These are phyloP conservation scores for Nemania sp. DNA, from an alignment of 2,329 filamentous ascomycete species.

Conservation along the genomic window DNA sequence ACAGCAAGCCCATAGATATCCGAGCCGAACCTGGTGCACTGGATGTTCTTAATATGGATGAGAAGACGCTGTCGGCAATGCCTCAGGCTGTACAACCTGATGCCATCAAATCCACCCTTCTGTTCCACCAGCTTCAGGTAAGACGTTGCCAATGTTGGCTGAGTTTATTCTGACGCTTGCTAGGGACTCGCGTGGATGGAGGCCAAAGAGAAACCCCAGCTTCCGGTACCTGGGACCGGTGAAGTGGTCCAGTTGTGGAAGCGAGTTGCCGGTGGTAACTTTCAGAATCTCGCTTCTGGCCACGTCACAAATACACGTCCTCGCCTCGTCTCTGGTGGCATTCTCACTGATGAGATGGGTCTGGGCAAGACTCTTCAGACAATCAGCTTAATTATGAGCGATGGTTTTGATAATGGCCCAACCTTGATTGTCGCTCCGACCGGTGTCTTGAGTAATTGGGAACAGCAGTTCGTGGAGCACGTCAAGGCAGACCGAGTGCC, in stretches of 20 bases:
- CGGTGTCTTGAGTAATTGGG: slow-evolving; percentile 91
- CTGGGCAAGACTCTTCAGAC: slow-evolving; percentile 87
- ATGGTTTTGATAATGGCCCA: slow-evolving; percentile 55
- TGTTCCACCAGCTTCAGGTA: slow-evolving; percentile 77
- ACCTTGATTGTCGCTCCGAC: slow-evolving; percentile 84
- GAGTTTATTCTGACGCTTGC: slow-evolving; percentile 26
- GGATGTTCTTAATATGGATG: slow-evolving; percentile 72
- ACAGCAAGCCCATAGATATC: slow-evolving; percentile 70
- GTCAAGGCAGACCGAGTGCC: slow-evolving; percentile 66
- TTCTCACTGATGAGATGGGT: slow-evolving; percentile 92
- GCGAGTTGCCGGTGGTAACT: slow-evolving; percentile 51
- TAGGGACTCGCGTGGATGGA: slow-evolving; percentile 83
- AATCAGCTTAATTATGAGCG: slow-evolving; percentile 73
- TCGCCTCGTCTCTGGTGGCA: slow-evolving; percentile 74
- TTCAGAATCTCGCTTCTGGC: slow-evolving; percentile 72
- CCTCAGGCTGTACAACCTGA: slow-evolving; percentile 72
- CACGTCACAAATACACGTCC: slow-evolving; percentile 65
- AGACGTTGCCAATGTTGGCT: slow-evolving; percentile 15
- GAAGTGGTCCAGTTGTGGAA: slow-evolving; percentile 81
- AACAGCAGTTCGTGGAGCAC: slow-evolving; percentile 75
- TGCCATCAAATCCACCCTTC: slow-evolving; percentile 66
- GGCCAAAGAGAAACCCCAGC: slow-evolving; percentile 71
- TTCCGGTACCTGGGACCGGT: slow-evolving; percentile 62
- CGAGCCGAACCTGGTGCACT: slow-evolving; percentile 66
- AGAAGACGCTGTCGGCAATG: slow-evolving; percentile 72